Evolutionary conservation across 495 filamentous ascomycete species (phyloP).

Genomic region (Achaetomiella virescens): DNA sequence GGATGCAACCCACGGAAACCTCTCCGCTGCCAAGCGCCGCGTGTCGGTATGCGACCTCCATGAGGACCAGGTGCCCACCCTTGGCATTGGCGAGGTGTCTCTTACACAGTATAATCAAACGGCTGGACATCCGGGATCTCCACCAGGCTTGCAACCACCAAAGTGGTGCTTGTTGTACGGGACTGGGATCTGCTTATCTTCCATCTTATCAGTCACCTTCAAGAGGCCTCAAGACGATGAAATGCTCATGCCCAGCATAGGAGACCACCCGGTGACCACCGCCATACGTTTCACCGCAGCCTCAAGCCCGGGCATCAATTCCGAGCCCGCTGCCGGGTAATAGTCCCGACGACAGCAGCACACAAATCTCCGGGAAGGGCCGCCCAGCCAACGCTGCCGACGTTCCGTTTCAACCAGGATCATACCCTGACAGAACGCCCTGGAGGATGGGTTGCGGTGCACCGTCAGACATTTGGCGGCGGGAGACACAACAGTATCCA

Average conservation of each 20-base stretch:
- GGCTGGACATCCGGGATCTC: not conserved
- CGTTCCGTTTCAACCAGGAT: not conserved
- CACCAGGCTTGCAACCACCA: not conserved
- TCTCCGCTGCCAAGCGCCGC: slow-evolving; percentile 5
- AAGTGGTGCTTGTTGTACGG: not conserved
- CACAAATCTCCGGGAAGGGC: no score
- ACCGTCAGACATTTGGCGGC: not conserved
- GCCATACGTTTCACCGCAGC: slow-evolving; percentile 16
- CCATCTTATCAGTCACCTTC: not conserved
- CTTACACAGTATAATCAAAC: not conserved
- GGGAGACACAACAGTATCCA: not conserved
- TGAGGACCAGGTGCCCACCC: not conserved
- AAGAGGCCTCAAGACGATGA: not conserved
- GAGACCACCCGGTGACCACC: slow-evolving; percentile 10
- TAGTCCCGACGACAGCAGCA: not conserved
- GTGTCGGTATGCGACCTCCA: slow-evolving; percentile 9
- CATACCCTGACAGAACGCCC: not conserved
- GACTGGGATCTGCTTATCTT: not conserved
- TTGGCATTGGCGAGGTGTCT: not conserved
- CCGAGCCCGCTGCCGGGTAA: not conserved
- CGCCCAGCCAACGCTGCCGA: no score
- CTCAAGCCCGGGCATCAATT: slow-evolving; percentile 2
- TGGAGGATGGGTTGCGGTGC: slow-evolving; percentile 3
- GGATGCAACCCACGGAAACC: slow-evolving; percentile 5
- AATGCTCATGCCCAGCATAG: not conserved